A percentile compares a stretch with the other conserved stretches of the same genome.
Conservation (phyloP, 306 rosid genomes). For the Corylus avellana region DNA sequence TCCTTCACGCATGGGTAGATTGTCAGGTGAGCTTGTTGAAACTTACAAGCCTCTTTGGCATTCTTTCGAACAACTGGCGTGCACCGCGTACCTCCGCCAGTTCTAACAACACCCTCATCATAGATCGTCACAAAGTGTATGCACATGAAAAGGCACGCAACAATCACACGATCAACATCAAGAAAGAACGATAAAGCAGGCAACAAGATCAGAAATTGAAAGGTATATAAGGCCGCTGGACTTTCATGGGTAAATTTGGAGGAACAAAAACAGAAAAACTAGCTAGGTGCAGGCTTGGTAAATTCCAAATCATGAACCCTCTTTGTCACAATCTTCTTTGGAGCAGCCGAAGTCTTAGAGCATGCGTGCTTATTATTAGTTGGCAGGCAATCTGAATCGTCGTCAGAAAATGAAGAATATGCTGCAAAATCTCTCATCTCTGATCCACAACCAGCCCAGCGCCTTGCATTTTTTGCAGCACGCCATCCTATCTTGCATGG, state of each 20-base stretch:
- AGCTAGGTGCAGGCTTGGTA: background rate
- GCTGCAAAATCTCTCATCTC: conserved; percentile 33
- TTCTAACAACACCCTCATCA: no score
- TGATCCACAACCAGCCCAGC: conserved; percentile 41
- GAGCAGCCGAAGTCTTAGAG: conserved; percentile 11
- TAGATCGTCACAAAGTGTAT: no score
- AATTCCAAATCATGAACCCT: background rate
- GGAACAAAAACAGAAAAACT: background rate
- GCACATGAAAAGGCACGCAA: no score
- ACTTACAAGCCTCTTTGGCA: no score
- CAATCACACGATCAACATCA: no score
- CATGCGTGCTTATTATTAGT: conserved; percentile 15
- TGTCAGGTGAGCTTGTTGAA: no score
- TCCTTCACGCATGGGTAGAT: no score
- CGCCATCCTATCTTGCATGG: conserved; percentile 52
- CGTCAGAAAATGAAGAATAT: conserved; percentile 73
- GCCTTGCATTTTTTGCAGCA: conserved; percentile 32
- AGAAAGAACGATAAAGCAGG: background rate
- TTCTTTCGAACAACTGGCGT: no score
- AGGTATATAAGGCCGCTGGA: background rate
- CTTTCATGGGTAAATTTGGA: background rate
- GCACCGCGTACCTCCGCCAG: no score
- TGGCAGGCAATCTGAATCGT: conserved; percentile 40
- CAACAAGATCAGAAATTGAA: conserved; percentile 2
- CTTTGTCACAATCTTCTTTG: background rate